Evolutionary conservation across 2,329 filamentous ascomycete species (phyloP), one percentile per base, ranked within the genome.

Genomic region (Phialemonium atrogriseum): DNA sequence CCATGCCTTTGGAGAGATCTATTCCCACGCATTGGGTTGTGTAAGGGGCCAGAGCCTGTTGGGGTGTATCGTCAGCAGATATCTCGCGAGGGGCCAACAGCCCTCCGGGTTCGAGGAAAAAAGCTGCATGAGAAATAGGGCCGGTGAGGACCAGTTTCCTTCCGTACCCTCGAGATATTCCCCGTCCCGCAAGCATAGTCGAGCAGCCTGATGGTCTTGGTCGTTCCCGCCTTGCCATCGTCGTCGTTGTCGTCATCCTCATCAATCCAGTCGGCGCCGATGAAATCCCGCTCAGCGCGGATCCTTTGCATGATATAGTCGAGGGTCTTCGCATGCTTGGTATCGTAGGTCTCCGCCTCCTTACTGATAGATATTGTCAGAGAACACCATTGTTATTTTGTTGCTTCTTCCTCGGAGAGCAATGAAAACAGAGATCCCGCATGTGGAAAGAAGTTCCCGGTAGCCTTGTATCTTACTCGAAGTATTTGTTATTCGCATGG

Each of bases 141-240:
- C 20, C 13, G 15, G 19, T 30, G 20, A 7, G 18, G n/a, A 23
- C 12, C 28, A 24, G 28, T 14, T 19, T 10, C 10, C 3, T 5
- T 21, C 56, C 66, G 43, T 49, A 81, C 78, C 52, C 70, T 66
- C 10, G 79, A 80, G 40, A 84, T 62, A 33, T 73, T 55, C 3
- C 80, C 80, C 5, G 79, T 78, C 7, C 83, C 83, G 48, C 82
- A 87, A 11, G 83, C 83, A 54, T 87, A 88, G 50, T 88, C 83
- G 2, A 87, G 61, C 13, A 85, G 55, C 27, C 68, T 67, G 24
- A 75, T 61, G 34, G 45, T 48, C 46, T 44, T 59, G 28, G 38
- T 42, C 2, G 44, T 36, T n/a, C 24, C 8, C 11, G 26, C 3
- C 22, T 38, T 35, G 27, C 39, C 33, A 9, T 46, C 43, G 5